phyloP scores from a whole-genome alignment of 1,284 basidiomycete species.

The Ustilago sp. region DNA sequence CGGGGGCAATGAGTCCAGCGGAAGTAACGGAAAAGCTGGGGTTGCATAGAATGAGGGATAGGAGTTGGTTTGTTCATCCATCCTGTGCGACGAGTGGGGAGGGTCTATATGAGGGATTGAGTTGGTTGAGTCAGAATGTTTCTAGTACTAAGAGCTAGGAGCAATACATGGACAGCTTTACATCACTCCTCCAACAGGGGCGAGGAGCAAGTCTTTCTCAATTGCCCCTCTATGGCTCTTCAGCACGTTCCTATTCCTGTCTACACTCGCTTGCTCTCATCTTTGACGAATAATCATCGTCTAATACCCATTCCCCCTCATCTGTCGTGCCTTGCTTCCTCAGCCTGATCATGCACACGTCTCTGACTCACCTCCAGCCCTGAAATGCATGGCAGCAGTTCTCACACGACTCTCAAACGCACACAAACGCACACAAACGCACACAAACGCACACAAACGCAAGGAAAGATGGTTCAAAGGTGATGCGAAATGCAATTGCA shows the following conservation, averaged over 20 bases:
- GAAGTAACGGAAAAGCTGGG: slow-evolving; percentile 98
- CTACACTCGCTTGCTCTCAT: not conserved
- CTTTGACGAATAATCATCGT: too few species aligned
- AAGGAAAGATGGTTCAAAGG: too few species aligned
- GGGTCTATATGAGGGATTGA: slow-evolving; percentile 66
- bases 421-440: too few species aligned
- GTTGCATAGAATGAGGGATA: slow-evolving; percentile 92
- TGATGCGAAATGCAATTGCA: slow-evolving; percentile 1
- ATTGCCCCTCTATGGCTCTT: too few species aligned
- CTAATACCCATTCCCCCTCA: not conserved
- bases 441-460: too few species aligned
- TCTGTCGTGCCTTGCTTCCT: not conserved
- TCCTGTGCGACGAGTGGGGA: slow-evolving; percentile 65
- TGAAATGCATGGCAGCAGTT: too few species aligned
- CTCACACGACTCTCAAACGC: not conserved
- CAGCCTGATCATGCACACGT: too few species aligned
- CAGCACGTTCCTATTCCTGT: not conserved
- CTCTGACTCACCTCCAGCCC: not conserved
- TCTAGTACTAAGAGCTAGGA: slow-evolving; percentile 37
- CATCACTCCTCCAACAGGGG: too few species aligned
- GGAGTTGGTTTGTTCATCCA: slow-evolving; percentile 98
- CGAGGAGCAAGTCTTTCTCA: too few species aligned
- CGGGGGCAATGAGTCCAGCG: slow-evolving; percentile 97
- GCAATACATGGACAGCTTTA: not conserved
- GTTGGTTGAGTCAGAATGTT: slow-evolving; percentile 64